Evolutionary conservation across 306 rosid genomes (phyloP), one percentile per base, ranked within the genome.

Genomic region (Cucurbita ficifolia): DNA sequence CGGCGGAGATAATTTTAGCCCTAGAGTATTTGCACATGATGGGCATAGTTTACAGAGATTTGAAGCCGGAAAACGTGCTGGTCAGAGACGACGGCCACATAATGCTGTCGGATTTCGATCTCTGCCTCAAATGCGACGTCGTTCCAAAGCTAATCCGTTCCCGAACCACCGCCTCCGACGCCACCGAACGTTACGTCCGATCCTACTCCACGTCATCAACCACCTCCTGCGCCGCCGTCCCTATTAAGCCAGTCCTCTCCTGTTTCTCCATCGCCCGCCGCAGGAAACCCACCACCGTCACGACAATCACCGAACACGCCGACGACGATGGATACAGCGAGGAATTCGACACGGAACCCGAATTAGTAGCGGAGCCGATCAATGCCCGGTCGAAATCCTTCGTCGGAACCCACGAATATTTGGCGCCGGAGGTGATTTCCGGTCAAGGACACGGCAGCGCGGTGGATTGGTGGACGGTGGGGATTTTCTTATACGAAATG

Each of bases 391-490:
- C 98, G 2, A 94, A 87, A 75, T 94, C 98, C 2, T 94, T 94
- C 29, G 97, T 94, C 0, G 98, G 98, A 29, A 94, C 98, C 7
- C 98, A 93, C 18, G 98, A 93, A 81, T 93, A 93, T 76, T 65
- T 93, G 53, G 98, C 98, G 0, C 98, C 98, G 7, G 98, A 94
- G 79, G 96, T 94, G 39, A 94, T 94, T 5, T 83, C 94, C 8
- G 98, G 97, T 0, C 96, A 90, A 76, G 98, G 98, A 0, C 98
- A 94, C 71, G 98, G 98, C 8, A 89, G 98, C 64, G 96, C 92
- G 0, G 98, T 94, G 72, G 98, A 94, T 43, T 94, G 98, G 98
- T 94, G 98, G 98, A 94, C 98, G 0, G 76, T 94, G 16, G 98
- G 98, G 11, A 97, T 94, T 29, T 94, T 94, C 72, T 77, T 94